Evolutionary conservation across 179 eudicot species (phyloP), one percentile per base, ranked within the genome.

Genomic region (Pouteria campechiana): DNA sequence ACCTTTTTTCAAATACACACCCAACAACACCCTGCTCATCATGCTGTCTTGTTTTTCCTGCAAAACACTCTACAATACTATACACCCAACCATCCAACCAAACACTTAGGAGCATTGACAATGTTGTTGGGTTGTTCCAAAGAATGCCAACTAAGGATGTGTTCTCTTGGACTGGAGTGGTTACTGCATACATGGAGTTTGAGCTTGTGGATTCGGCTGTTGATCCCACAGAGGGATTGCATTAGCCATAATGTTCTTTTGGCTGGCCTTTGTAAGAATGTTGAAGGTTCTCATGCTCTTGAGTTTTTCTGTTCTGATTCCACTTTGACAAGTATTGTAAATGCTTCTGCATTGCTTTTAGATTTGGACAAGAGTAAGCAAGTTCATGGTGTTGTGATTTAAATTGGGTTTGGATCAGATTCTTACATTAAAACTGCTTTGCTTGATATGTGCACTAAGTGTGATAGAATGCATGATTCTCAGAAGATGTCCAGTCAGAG

Each of bases 371-470:
- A 58, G 7, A 85, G 95, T 37, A 60, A 74, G 67, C 89, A 81
- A 51, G 27, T 89, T 29, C 90, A 78, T 56, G 79, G 78, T 14
- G 85, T 89, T 63, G 70, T 76, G 36, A 24, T 78, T 27, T 85
- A 89, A 61, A 72, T 73, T 54, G 83, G 89, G 50, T 56, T 53
- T 27, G 60, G 54, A 41, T 41, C 58, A 20, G 74, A 81, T 66
- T 67, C 63, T 30, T 42, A 15, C 48, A 58, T 79, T 32, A 79
- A 76, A 66, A 57, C 89, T 21, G 83, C 95, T 5, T 54, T 89
- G 45, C 55, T 89, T 28, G 83, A 89, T 60, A 85, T 81, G 95
- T 81, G 64, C 57, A 76, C 95, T 11, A 75, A 76, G 69, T 86
- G 97, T 57, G 78, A 65, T 50, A 72, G 83, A 47, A 74, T 86